These are phyloP conservation scores for Aspergillus niger DNA, from an alignment of 2,329 filamentous ascomycete species.

Conservation along the genomic window DNA sequence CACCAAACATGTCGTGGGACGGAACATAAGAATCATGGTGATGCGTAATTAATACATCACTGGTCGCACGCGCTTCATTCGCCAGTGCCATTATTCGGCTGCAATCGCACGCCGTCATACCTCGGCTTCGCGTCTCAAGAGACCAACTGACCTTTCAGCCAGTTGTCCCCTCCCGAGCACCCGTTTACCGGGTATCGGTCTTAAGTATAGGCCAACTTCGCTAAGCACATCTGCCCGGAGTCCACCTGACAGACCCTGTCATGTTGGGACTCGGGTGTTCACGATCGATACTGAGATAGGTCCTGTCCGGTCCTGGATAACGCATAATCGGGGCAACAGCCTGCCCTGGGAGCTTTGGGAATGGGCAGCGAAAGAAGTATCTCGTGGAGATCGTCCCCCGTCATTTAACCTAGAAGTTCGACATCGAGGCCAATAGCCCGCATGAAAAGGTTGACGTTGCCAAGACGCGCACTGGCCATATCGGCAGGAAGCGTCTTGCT, in stretches of 20 bases:
- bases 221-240: slow-evolving; percentile 2
- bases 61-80: neutral
- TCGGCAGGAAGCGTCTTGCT: slow-evolving; percentile 87
- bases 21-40: slow-evolving; percentile 1
- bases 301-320: neutral
- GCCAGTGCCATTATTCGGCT: neutral
- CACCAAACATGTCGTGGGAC: slow-evolving; percentile 2
- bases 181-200: neutral
- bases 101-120: neutral
- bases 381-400: neutral
- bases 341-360: slow-evolving; percentile 1
- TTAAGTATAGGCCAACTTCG: neutral
- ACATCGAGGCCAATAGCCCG: slow-evolving; percentile 98
- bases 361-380: neutral
- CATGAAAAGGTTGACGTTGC: slow-evolving; percentile 98
- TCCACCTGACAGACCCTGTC: neutral
- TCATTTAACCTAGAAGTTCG: slow-evolving; percentile 64
- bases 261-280: neutral
- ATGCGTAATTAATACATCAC: neutral
- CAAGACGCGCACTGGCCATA: slow-evolving; percentile 78
- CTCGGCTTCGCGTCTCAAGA: neutral
- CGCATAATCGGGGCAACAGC: neutral
- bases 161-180: neutral
- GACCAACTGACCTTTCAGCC: neutral
- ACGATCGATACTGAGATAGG: neutral